Conservation (phyloP, 2,329 filamentous ascomycete species). For the Ophiostoma fasciatum region DNA sequence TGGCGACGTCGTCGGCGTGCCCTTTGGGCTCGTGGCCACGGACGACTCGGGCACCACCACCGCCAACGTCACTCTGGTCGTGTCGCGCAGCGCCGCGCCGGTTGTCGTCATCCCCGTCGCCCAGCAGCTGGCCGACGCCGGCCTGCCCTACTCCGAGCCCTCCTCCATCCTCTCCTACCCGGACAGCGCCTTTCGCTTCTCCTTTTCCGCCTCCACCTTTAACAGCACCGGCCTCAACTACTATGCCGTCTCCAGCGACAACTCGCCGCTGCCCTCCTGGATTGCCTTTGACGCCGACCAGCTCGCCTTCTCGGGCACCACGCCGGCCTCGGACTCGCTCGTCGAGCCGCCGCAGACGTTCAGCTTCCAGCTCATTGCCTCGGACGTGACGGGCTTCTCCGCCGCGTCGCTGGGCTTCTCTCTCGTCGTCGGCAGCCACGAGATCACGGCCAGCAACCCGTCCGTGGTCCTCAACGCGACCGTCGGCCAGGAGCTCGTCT, state of each 20-base stretch:
- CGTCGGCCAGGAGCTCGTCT: constrained; percentile 34
- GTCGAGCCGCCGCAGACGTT: constrained; percentile 57
- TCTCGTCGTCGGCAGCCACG: constrained; percentile 56
- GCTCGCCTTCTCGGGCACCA: constrained; percentile 56
- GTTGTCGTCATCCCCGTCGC: constrained; percentile 39
- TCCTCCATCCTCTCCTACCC: constrained; percentile 42
- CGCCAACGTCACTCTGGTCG: constrained; percentile 55
- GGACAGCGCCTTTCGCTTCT: constrained; percentile 35
- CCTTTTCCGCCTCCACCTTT: constrained; percentile 48
- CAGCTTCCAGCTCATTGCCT: constrained; percentile 58
- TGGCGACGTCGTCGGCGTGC: constrained; percentile 37
- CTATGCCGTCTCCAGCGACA: constrained; percentile 61
- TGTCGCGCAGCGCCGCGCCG: constrained; percentile 44
- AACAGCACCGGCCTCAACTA: constrained; percentile 46
- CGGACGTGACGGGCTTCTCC: constrained; percentile 65
- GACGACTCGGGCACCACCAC: constrained; percentile 48
- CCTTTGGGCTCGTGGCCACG: constrained; percentile 53
- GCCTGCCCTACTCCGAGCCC: constrained; percentile 40
- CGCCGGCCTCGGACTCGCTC: constrained; percentile 48
- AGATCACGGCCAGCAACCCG: constrained; percentile 47
- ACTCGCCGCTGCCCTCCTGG: constrained; percentile 78
- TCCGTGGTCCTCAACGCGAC: constrained; percentile 43
- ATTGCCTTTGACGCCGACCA: constrained; percentile 51
- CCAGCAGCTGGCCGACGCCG: constrained; percentile 41
- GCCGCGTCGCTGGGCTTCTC: constrained; percentile 51